A percentile compares a stretch with the other conserved stretches of the same genome.
These are phyloP conservation scores for Sarocladiaceae sp. DNA, from an alignment of 2,329 filamentous ascomycete species.

Conservation along the genomic window DNA sequence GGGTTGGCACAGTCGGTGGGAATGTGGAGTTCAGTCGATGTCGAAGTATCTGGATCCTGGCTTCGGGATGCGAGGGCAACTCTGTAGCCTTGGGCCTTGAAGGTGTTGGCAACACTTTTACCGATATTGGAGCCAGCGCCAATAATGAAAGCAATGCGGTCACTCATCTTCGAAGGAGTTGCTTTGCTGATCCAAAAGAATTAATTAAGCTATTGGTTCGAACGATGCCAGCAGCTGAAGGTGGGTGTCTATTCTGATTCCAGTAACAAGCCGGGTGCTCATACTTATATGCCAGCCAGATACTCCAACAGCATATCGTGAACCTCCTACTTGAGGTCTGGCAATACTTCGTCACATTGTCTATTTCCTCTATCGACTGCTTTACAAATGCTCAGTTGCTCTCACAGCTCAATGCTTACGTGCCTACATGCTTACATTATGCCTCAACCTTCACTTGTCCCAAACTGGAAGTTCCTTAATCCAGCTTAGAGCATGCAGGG, in stretches of 20 bases:
- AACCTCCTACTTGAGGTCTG: no score
- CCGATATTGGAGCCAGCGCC: conserved; percentile 21
- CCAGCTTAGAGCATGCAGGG: neutral
- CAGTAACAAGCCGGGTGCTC: no score
- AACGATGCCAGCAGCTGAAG: no score
- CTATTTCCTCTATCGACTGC: no score
- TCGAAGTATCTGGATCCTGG: conserved; percentile 14
- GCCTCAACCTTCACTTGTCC: neutral
- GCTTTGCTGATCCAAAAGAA: neutral
- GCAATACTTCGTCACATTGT: no score
- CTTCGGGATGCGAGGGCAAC: conserved; percentile 19
- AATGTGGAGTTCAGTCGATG: conserved; percentile 20
- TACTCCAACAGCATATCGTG: no score
- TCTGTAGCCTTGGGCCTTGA: conserved; percentile 19
- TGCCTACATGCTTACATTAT: neutral
- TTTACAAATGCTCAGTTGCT: no score
- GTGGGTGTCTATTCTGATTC: no score
- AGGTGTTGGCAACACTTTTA: conserved; percentile 15
- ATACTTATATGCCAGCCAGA: no score
- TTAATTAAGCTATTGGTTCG: no score
- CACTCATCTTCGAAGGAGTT: neutral
- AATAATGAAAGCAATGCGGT: conserved; percentile 17
- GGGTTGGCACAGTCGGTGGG: conserved; percentile 30
- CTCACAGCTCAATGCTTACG: no score
- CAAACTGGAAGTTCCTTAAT: neutral